Conservation (phyloP, 1,139 yeast species). For the Sugiyamaella japonica region DNA sequence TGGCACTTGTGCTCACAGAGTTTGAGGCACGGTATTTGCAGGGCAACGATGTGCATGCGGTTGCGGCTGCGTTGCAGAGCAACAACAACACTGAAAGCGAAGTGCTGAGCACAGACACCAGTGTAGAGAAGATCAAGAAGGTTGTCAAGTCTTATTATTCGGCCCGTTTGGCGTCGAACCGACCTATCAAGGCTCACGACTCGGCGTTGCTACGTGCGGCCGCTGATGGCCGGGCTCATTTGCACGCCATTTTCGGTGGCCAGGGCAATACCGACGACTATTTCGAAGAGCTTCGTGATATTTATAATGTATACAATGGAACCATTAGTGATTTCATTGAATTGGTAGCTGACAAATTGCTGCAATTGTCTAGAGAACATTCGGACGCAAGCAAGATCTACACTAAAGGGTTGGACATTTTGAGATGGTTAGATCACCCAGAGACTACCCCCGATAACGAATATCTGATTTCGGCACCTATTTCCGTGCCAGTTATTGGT, state of each 20-base stretch:
- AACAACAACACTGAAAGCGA: constrained; percentile 38
- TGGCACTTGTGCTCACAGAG: constrained; percentile 69
- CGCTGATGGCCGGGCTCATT: constrained; percentile 54
- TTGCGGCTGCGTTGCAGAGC: constrained; percentile 68
- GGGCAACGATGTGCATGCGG: constrained; percentile 83
- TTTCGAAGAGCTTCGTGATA: constrained; percentile 91
- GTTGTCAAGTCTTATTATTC: constrained; percentile 71
- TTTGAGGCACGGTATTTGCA: constrained; percentile 77
- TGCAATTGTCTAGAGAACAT: constrained; percentile 66
- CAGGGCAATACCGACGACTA: constrained; percentile 98
- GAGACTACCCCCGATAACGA: constrained; percentile 88
- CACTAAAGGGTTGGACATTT: constrained; percentile 89
- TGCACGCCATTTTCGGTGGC: constrained; percentile 93
- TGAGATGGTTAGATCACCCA: constrained; percentile 82
- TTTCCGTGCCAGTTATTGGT: constrained; percentile 94
- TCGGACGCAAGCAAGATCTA: constrained; percentile 82
- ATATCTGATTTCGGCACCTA: constrained; percentile 86
- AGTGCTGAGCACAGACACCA: constrained; percentile 60
- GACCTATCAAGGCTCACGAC: constrained; percentile 56
- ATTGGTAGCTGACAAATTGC: constrained; percentile 67
- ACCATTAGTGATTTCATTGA: constrained; percentile 70
- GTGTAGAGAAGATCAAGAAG: constrained; percentile 65
- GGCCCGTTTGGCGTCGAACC: constrained; percentile 52
- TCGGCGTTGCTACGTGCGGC: constrained; percentile 68
- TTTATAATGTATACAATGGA: constrained; percentile 73